Percentiles rank a stretch among this genome's conserved stretches.
Evolutionary conservation across 106 monocot species (phyloP).

Genomic region (Posidonia australis): DNA sequence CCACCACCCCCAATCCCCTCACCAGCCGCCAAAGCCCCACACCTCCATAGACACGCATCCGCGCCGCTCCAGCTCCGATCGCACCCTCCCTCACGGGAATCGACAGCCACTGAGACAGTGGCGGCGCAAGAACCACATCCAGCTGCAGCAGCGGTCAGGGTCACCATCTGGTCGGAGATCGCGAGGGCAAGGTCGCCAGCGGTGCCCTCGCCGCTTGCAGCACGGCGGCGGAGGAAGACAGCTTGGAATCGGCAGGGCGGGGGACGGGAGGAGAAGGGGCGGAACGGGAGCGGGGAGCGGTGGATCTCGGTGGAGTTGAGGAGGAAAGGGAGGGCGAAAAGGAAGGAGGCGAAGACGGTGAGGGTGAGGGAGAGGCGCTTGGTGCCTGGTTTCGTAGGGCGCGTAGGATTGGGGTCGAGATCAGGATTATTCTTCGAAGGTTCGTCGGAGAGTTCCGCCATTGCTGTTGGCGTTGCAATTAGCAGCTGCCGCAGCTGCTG

Average conservation of each 20-base stretch:
- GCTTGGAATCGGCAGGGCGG: constrained; percentile 56
- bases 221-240: constrained; percentile 31
- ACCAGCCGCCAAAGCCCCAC: constrained; percentile 21
- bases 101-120: constrained; percentile 24
- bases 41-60: constrained; percentile 33
- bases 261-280: constrained; percentile 34
- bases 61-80: not conserved
- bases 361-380: constrained; percentile 74
- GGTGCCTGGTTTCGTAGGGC: constrained; percentile 39
- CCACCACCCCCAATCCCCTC: constrained; percentile 1
- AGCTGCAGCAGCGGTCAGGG: not conserved
- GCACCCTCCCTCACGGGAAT: constrained; percentile 13
- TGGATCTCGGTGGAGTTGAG: constrained; percentile 77
- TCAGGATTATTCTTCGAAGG: not conserved
- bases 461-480: not conserved
- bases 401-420: not conserved
- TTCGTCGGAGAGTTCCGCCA: constrained; percentile 5
- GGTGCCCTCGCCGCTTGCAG: not conserved
- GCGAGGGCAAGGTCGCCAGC: constrained; percentile 6
- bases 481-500: no score
- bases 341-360: constrained; percentile 70
- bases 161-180: constrained; percentile 21
- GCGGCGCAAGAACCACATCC: constrained; percentile 9
- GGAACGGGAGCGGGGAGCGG: constrained; percentile 67
- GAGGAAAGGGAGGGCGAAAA: constrained; percentile 53